Evolutionary conservation across 345 rosid species (phyloP).

Genomic region (Salix udensis): DNA sequence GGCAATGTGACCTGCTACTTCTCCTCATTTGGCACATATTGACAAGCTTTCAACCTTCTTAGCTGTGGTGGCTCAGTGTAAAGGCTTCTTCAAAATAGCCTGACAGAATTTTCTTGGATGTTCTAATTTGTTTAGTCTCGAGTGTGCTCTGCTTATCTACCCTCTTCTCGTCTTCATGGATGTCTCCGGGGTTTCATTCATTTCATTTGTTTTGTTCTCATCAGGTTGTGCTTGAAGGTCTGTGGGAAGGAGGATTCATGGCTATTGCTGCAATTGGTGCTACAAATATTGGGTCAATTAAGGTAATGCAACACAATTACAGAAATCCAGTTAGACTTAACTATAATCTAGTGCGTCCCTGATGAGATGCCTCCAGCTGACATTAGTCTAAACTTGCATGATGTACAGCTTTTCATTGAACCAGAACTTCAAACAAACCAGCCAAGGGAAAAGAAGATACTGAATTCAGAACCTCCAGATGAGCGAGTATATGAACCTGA

Average conservation of each 20-base stretch:
- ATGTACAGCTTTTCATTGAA: conserved; percentile 76
- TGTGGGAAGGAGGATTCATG: conserved; percentile 84
- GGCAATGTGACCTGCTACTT: neutral
- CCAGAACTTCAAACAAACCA: conserved; percentile 75
- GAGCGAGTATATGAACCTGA: conserved; percentile 68
- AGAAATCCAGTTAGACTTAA: neutral
- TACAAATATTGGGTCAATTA: conserved; percentile 89
- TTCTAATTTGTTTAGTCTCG: neutral
- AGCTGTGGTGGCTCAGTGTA: neutral
- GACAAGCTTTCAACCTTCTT: neutral
- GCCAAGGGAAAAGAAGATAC: conserved; percentile 60
- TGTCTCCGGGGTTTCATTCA: neutral
- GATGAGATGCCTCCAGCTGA: neutral
- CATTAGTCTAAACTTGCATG: neutral
- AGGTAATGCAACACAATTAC: conserved; percentile 32
- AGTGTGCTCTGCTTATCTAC: neutral
- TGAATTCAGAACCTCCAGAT: conserved; percentile 58
- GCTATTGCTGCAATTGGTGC: conserved; percentile 94
- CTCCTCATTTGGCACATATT: neutral
- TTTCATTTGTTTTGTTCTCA: conserved; percentile 4
- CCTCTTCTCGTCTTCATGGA: neutral
- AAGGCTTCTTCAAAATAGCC: neutral
- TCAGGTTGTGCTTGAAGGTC: conserved; percentile 93
- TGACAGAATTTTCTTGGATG: neutral
- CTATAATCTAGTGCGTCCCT: too few species aligned